A percentile compares a stretch with the other conserved stretches of the same genome.
These are phyloP conservation scores for Globisporangium nodosum DNA, from an alignment of 352 stramenopile genomes.

Conservation along the genomic window DNA sequence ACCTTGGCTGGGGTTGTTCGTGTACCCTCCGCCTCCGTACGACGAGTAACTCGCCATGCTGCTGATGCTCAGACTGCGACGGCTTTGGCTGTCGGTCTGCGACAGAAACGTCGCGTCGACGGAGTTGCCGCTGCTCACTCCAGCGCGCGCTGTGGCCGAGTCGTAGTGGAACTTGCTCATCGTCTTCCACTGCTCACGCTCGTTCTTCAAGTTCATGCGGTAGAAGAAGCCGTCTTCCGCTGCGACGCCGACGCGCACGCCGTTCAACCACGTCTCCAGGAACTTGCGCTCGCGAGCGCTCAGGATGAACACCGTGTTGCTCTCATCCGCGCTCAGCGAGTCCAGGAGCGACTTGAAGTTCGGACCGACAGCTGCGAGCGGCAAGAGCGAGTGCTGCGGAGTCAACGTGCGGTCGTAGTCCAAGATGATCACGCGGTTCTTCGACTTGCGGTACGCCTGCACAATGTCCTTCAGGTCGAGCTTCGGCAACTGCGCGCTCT, in stretches of 20 bases:
- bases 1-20: slow-evolving; percentile 6
- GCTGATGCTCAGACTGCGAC: slow-evolving; percentile 38
- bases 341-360: slow-evolving; percentile 78
- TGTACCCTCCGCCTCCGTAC: slow-evolving; percentile 22
- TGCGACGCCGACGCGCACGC: slow-evolving; percentile 63
- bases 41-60: slow-evolving; percentile 35
- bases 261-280: slow-evolving; percentile 85
- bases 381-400: slow-evolving; percentile 68
- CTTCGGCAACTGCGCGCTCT: slow-evolving; percentile 48
- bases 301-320: slow-evolving; percentile 77
- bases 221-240: slow-evolving; percentile 78
- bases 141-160: slow-evolving; percentile 27
- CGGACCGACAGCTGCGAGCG: slow-evolving; percentile 68
- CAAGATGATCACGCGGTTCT: slow-evolving; percentile 84
- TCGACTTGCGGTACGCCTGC: slow-evolving; percentile 50
- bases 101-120: slow-evolving; percentile 31
- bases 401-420: slow-evolving; percentile 87
- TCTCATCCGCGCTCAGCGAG: slow-evolving; percentile 51
- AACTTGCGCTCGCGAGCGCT: slow-evolving; percentile 80
- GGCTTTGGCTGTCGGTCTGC: slow-evolving; percentile 19
- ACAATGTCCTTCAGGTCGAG: slow-evolving; percentile 55
- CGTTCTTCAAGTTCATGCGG: slow-evolving; percentile 71
- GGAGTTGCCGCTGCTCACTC: slow-evolving; percentile 19
- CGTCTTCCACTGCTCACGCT: slow-evolving; percentile 70
- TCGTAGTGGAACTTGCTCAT: slow-evolving; percentile 86